A percentile compares a stretch with the other conserved stretches of the same genome.
These are phyloP conservation scores for Phytophthora citricola DNA, from an alignment of 352 stramenopile species.

Conservation along the genomic window DNA sequence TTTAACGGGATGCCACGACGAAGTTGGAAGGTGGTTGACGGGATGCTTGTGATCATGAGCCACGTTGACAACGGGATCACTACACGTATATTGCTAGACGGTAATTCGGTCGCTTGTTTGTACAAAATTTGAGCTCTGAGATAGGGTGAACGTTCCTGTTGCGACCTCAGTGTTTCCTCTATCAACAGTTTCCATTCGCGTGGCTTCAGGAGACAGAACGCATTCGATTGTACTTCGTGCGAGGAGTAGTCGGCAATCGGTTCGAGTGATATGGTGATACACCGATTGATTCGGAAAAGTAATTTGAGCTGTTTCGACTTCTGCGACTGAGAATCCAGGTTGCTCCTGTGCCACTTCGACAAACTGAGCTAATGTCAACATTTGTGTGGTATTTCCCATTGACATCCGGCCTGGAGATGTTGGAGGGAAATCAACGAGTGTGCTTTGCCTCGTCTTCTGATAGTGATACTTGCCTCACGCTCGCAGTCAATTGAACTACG, in stretches of 20 bases:
- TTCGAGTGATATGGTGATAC: background rate
- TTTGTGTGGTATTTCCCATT: background rate
- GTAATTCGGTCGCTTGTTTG: conserved; percentile 14
- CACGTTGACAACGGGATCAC: conserved; percentile 14
- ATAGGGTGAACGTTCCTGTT: background rate
- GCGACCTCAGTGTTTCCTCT: background rate
- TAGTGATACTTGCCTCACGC: conserved; percentile 17
- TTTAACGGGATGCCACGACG: no score
- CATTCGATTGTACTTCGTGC: background rate
- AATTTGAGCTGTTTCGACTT: conserved; percentile 31
- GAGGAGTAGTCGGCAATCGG: conserved; percentile 4
- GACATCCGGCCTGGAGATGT: conserved; percentile 6
- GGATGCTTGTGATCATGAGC: conserved; percentile 1
- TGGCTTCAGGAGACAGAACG: conserved; percentile 15
- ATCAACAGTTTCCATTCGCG: conserved; percentile 19
- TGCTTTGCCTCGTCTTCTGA: conserved; percentile 4
- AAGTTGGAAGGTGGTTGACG: background rate
- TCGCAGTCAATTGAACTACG: conserved; percentile 26
- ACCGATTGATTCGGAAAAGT: conserved; percentile 30
- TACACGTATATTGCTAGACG: conserved; percentile 11
- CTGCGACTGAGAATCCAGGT: conserved; percentile 13
- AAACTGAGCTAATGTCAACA: conserved; percentile 35
- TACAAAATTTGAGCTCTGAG: conserved; percentile 2
- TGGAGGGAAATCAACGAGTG: conserved; percentile 11
- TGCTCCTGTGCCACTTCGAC: conserved; percentile 25